Base-by-base conservation (phyloP, 352 stramenopile genomes). In the Paralagenidium karlingii region DNA sequence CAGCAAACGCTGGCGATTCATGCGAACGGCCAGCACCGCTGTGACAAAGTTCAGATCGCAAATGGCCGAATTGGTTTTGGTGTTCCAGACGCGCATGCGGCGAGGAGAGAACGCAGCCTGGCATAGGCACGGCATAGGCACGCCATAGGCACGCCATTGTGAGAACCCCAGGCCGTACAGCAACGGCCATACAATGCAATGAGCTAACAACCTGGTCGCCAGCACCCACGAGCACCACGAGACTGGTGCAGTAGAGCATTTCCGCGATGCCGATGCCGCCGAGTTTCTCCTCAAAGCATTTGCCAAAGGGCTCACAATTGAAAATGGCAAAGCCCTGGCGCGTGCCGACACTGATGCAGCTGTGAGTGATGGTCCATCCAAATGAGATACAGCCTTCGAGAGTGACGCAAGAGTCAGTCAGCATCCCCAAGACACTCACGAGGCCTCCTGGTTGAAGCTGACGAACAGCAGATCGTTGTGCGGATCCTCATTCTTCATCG, bases 31-130 rank as follows among this genome's bases (percentile, higher is more conserved):
- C 16, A 94, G 50, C 38, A 96, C 83, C 6, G 71, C 68, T 5
- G 84, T 94, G 33, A 92, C 62, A 49, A 96, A 96, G 55, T 95
- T 94, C 16, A 96, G 58, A 41, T 96, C 85, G 50, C 82, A 96
- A 45, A 96, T 93, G 18, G 81, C 77, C 20, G 71, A 58, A 25
- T 70, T 64, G 12, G 81, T 95, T 56, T 94, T 94, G 38, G 82
- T 94, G 52, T 96, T 95, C 81, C 84, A 95, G 27, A 96, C 68
- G 22, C 82, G 79, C 41, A 96, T 48, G n/a, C 84, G 55, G 4
- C 85, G 67, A 4, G 85, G 84, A 16, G 84, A 94, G 51, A 96
- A 96, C 10, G 82, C 83, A 31, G 82, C 79, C 69, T 92, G 34
- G 16, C 19, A 36, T n/a, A 3, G 28, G 7, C 7, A 3, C 19